phyloP scores from a whole-genome alignment of 2,329 filamentous ascomycete species.

The Diaporthe vexans region DNA sequence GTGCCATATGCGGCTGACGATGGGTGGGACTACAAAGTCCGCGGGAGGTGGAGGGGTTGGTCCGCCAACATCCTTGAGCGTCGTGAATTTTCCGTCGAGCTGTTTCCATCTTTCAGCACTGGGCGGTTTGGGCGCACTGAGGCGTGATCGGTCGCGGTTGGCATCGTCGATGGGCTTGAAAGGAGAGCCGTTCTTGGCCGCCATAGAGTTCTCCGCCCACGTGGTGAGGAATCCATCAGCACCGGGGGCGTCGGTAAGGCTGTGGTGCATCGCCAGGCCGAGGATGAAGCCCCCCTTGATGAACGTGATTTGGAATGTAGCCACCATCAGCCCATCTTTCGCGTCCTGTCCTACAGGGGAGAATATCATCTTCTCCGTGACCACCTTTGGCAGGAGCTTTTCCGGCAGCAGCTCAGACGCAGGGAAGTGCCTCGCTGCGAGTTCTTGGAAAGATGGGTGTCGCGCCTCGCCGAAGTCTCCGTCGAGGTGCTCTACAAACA shows the following conservation, averaged over 20 bases:
- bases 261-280: slow-evolving; percentile 47
- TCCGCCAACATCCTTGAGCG: slow-evolving; percentile 41
- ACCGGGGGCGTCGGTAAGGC: slow-evolving; percentile 45
- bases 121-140: neutral
- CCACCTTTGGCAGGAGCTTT: slow-evolving; percentile 15
- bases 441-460: slow-evolving; percentile 9
- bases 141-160: slow-evolving; percentile 17
- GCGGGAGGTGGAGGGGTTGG: slow-evolving; percentile 43
- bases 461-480: slow-evolving; percentile 3
- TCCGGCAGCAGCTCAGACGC: neutral
- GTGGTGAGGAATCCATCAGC: slow-evolving; percentile 48
- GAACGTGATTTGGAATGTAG: slow-evolving; percentile 47
- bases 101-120: slow-evolving; percentile 13
- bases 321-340: slow-evolving; percentile 5
- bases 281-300: slow-evolving; percentile 48
- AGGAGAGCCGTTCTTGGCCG: slow-evolving; percentile 40
- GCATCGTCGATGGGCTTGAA: slow-evolving; percentile 36
- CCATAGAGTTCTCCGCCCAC: slow-evolving; percentile 47
- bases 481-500: slow-evolving; percentile 24
- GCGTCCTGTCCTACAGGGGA: slow-evolving; percentile 17
- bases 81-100: slow-evolving; percentile 13
- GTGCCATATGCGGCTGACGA: slow-evolving; percentile 45
- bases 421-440: slow-evolving; percentile 13
- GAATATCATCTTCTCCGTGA: slow-evolving; percentile 23
- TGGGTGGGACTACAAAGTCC: slow-evolving; percentile 45